Percentiles rank a stretch among this genome's conserved stretches.
Conservation (phyloP, 768 basidiomycete species). For the Xerocomellus chrysenteron region DNA sequence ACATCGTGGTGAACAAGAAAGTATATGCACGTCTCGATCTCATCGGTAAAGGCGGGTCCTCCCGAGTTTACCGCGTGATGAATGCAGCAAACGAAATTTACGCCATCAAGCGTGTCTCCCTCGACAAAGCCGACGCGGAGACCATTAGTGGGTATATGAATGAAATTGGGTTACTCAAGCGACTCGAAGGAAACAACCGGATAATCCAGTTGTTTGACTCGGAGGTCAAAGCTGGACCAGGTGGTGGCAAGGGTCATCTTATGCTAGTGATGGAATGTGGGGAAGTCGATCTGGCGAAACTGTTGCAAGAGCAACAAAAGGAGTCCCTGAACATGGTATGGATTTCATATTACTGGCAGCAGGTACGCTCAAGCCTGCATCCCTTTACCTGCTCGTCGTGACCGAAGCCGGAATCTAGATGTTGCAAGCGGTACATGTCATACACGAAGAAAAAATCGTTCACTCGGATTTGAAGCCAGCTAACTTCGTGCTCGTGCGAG, state of each 20-base stretch:
- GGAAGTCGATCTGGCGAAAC: slow-evolving; percentile 84
- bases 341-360: slow-evolving; percentile 95
- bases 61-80: slow-evolving; percentile 92
- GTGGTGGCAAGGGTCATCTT: slow-evolving; percentile 70
- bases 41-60: slow-evolving; percentile 92
- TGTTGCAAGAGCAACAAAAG: slow-evolving; percentile 82
- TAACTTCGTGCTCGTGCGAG: slow-evolving; percentile 95
- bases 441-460: slow-evolving; percentile 97
- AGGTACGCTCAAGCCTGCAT: slow-evolving; percentile 50
- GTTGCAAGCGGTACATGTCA: slow-evolving; percentile 97
- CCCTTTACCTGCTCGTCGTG: background rate
- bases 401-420: slow-evolving; percentile 53
- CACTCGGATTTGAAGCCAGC: slow-evolving; percentile 98
- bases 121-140: slow-evolving; percentile 87
- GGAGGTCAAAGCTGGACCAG: slow-evolving; percentile 67
- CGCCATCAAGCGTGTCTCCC: slow-evolving; percentile 89
- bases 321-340: slow-evolving; percentile 90
- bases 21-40: slow-evolving; percentile 82
- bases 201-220: slow-evolving; percentile 92
- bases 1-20: slow-evolving; percentile 61
- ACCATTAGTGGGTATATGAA: slow-evolving; percentile 94
- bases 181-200: slow-evolving; percentile 89
- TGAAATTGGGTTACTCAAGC: slow-evolving; percentile 89
- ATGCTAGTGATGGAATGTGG: slow-evolving; percentile 96
- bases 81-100: slow-evolving; percentile 73